Base-by-base conservation (phyloP, 1,139 yeast species). In the Hyphopichia buzzinii region DNA sequence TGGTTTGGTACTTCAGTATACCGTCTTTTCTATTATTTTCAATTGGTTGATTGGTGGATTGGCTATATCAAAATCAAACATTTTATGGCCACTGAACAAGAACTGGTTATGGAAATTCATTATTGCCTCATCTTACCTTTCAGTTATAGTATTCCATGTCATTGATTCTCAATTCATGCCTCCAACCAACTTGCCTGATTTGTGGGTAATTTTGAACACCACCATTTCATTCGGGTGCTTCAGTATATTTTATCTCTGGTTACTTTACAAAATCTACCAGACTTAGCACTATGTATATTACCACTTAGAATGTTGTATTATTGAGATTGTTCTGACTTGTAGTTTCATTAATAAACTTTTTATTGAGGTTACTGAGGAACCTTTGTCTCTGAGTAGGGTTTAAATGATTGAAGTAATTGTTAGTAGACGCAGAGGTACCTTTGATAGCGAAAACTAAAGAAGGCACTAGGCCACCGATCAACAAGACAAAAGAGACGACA, bases 31-130 rank as follows among this genome's bases (percentile, higher is more conserved):
- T 14, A 56, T 79, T 4, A 55, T 88, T 47, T 82, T 88, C 56
- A 90, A 90, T 57, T 92, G 97, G 96, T 65, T 92, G 26, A 70
- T 87, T 52, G 88, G 90, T 11, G 81, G 81, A 31, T 64, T 77
- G 30, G 32, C 24, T 23, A 25, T 37, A 8, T 33, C 43, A 33
- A 35, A 38, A n/a, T 39, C 42, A 12, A 52, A 49, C 32, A 39
- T 49, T 2, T 55, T 81, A 29, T 86, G 83, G 33, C 30, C 55
- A 26, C 49, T 4, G 7, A 50, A 47, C 8, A 59, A 67, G 12
- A 64, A 64, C 36, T 48, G 71, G 47, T 54, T 82, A 30, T 80
- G 88, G 83, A 75, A 67, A 34, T 39, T 74, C 1, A 64, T 81
- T 3, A 82, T 85, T 31, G 54, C 72, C 23, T 55, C 68, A 1